These are phyloP conservation scores for Pulveroboletus sp. DNA, from an alignment of 768 basidiomycete species.

Conservation along the genomic window DNA sequence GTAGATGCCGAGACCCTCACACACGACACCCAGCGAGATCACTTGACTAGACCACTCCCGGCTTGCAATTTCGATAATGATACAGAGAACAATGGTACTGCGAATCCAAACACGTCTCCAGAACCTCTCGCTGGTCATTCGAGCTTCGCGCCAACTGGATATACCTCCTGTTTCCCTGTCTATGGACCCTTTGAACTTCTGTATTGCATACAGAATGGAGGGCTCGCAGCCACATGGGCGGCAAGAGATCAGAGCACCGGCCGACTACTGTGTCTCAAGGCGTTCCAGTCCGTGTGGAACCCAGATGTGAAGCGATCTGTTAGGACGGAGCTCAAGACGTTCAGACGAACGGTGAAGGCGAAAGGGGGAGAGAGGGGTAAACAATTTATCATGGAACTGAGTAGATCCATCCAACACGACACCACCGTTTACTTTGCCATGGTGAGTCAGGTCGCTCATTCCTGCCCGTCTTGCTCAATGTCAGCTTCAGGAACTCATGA, in stretches of 20 bases:
- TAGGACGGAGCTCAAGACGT: slow-evolving; percentile 32
- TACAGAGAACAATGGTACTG: background rate
- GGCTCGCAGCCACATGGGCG: slow-evolving; percentile 19
- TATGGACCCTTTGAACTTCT: slow-evolving; percentile 24
- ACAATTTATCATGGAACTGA: slow-evolving; percentile 37
- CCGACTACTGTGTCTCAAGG: slow-evolving; percentile 38
- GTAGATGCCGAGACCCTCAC: background rate
- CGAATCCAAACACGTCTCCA: background rate
- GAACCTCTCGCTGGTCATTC: background rate
- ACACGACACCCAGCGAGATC: background rate
- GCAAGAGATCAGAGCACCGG: slow-evolving; percentile 24
- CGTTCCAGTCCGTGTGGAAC: slow-evolving; percentile 18
- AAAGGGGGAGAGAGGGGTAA: slow-evolving; percentile 18
- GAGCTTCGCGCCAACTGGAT: background rate
- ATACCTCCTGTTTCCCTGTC: slow-evolving; percentile 16
- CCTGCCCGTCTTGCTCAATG: background rate
- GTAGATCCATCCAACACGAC: slow-evolving; percentile 33
- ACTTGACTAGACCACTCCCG: background rate
- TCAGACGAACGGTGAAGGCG: slow-evolving; percentile 31
- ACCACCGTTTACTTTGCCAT: slow-evolving; percentile 34
- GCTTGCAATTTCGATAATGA: background rate
- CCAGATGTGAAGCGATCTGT: slow-evolving; percentile 14
- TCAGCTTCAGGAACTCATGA: slow-evolving; percentile 37
- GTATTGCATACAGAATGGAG: slow-evolving; percentile 15
- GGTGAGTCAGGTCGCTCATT: slow-evolving; percentile 24